phyloP scores from a whole-genome alignment of 345 rosid species.

The Geranium brycei region DNA sequence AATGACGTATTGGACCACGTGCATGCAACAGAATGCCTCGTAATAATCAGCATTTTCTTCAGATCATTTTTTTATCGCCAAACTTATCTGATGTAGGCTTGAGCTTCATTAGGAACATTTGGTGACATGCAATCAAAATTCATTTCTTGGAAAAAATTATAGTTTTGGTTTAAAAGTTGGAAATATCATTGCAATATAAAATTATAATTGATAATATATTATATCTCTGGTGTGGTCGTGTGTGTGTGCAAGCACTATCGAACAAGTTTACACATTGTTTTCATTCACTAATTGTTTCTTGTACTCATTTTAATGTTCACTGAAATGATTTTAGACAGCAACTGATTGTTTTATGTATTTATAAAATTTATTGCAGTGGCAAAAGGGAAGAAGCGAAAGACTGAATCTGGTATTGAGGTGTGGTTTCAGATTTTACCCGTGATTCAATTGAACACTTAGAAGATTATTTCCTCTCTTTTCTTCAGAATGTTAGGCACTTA shows the following conservation, averaged over 20 bases:
- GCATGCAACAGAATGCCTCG: neutral
- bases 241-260: too few relatives aligned
- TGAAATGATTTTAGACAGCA: neutral
- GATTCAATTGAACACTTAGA: constrained; percentile 4
- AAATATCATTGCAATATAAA: too few relatives aligned
- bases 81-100: neutral
- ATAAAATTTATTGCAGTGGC: constrained; percentile 36
- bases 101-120: neutral
- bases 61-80: neutral
- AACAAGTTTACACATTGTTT: neutral
- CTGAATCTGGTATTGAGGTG: constrained; percentile 72
- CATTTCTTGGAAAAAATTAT: neutral
- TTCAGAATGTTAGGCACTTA: neutral
- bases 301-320: neutral
- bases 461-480: neutral
- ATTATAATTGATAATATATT: too few relatives aligned
- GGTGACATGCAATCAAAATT: neutral
- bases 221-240: too few relatives aligned
- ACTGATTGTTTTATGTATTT: constrained; percentile 6
- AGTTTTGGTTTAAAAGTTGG: neutral
- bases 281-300: neutral
- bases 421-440: constrained; percentile 14
- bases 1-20: neutral
- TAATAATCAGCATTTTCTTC: neutral
- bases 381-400: constrained; percentile 82